Evolutionary conservation across 2,329 filamentous ascomycete genomes (phyloP), one percentile per base, ranked within the genome.

Genomic region (Sclerotinia subarctica): DNA sequence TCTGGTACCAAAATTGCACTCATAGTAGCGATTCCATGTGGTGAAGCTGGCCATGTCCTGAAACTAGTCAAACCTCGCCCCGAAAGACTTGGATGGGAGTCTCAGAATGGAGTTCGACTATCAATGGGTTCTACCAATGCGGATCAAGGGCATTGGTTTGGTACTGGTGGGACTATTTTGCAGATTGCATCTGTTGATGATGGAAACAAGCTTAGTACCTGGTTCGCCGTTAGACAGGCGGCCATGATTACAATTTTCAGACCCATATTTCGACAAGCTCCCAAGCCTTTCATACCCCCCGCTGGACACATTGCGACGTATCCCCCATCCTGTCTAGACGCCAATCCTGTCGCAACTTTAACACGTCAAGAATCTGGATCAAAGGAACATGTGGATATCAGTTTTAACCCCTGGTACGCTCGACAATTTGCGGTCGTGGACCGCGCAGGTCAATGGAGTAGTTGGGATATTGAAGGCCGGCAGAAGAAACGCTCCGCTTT

Each of bases 341-440:
- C 84, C 2, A 87, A 86, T 56, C 83, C 83, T 0, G 74, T 90
- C 3, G 75, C 86, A 8, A 82, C 79, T 13, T 76, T 93, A n/a
- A 77, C 80, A 0, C 80, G 80, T 19, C 76, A 81, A 2, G 78
- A 84, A 42, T 88, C 86, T 0, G 87, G 85, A 1, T 84, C 84
- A 1, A 79, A 78, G 42, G 75, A 81, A 0, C 88, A 91, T 73
- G 82, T 83, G 0, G 88, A 93, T 77, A 80, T 90, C 3, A 78
- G 85, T 0, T 91, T 93, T 76, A 89, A 88, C 70, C 85, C 89
- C 0, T 85, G 79, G 76, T 85, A 82, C 68, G 78, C 81, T 21
- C 83, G 86, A 1, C 88, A 90, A 73, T 78, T 93, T 64, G 88
- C 83, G 21, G 80, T 93, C 35, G 81, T 93, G 24, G 89, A 93